phyloP scores from a whole-genome alignment of 2,329 filamentous ascomycete genomes.

The Aspergillus sp. region DNA sequence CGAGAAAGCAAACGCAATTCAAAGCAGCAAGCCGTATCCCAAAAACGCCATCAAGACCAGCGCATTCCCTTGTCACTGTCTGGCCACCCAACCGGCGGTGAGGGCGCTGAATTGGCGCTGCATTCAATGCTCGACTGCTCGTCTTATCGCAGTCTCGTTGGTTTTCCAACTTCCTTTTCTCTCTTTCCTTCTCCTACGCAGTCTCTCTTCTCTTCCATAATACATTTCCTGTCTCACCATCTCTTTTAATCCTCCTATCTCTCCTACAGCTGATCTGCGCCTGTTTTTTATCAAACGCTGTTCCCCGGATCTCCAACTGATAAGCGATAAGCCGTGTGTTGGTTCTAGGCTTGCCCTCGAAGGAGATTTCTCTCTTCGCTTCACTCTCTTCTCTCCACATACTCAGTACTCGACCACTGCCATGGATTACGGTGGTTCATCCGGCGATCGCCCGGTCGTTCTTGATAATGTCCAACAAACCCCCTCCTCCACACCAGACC shows the following conservation, averaged over 20 bases:
- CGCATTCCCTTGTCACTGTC: too few species aligned
- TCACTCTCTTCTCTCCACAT: neutral
- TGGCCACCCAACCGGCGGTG: neutral
- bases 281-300: neutral
- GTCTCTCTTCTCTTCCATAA: neutral
- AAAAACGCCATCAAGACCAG: too few species aligned
- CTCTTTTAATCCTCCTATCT: neutral
- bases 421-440: neutral
- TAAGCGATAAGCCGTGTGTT: neutral
- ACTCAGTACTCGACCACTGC: neutral
- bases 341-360: neutral
- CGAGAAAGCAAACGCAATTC: too few species aligned
- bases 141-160: conserved; percentile 1
- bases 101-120: conserved; percentile 1
- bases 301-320: neutral
- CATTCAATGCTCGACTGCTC: neutral
- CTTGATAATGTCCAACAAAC: neutral
- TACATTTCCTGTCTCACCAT: neutral
- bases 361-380: neutral
- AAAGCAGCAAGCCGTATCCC: too few species aligned
- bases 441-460: too few species aligned
- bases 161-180: conserved; percentile 2
- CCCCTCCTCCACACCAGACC: too few species aligned
- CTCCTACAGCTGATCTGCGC: neutral
- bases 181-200: neutral